Percentiles rank a stretch among this genome's conserved stretches.
Evolutionary conservation across 768 basidiomycete genomes (phyloP).

Genomic region (Boletellus ananiceps): DNA sequence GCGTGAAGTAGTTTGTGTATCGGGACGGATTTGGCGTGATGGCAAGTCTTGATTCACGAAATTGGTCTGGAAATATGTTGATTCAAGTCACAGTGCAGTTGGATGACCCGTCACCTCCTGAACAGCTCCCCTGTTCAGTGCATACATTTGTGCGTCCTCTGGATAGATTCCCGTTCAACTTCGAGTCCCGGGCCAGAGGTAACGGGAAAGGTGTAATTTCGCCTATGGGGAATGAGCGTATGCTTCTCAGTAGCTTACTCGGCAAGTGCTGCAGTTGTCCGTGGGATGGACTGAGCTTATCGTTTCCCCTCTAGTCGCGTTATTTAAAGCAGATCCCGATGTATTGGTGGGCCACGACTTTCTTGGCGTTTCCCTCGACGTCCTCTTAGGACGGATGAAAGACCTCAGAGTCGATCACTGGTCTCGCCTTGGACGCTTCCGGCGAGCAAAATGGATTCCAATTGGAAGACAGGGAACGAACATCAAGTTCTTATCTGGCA

Average conservation of each 20-base stretch:
- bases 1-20: conserved; percentile 86
- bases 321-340: conserved; percentile 89
- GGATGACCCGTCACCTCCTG: conserved; percentile 89
- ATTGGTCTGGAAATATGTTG: background rate
- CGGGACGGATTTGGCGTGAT: conserved; percentile 78
- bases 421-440: conserved; percentile 89
- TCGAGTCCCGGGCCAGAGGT: conserved; percentile 63
- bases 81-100: conserved; percentile 56
- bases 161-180: conserved; percentile 78
- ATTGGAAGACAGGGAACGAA: conserved; percentile 84
- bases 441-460: conserved; percentile 75
- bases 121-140: conserved; percentile 74
- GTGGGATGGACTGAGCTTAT: background rate
- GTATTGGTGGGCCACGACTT: conserved; percentile 95
- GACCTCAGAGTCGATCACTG: conserved; percentile 90
- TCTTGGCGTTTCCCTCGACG: conserved; percentile 82
- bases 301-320: conserved; percentile 43
- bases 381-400: conserved; percentile 85
- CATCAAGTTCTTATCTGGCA: conserved; percentile 74
- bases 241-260: conserved; percentile 77
- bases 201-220: conserved; percentile 67
- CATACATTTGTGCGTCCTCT: conserved; percentile 90
- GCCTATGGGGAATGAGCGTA: conserved; percentile 76
- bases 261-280: conserved; percentile 39
- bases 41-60: conserved; percentile 34